Evolutionary conservation across 352 stramenopile species (phyloP), one percentile per base, ranked within the genome.

Genomic region (Blastocystis sp.): DNA sequence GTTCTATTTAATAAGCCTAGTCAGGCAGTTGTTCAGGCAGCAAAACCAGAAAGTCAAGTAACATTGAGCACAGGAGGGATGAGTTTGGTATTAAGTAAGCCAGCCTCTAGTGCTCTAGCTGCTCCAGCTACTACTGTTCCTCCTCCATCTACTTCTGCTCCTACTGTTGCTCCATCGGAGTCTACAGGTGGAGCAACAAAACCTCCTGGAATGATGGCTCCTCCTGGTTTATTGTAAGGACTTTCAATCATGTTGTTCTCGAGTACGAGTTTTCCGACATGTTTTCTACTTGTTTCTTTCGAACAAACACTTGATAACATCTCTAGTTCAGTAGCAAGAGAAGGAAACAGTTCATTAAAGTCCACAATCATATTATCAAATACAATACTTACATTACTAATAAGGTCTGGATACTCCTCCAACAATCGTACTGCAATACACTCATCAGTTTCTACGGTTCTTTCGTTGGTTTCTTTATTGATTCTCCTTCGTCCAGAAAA

Each of bases 291-390:
- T 81, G 66, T 78, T 78, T 78, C 37, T 78, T 78, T 56, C 17
- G 56, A 78, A 78, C 66, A 78, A 78, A 48, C 27, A 33, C 22
- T 37, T 33, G 3, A 64, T 11, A 62, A 13, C 48, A 56, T 44
- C 40, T 70, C 60, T 19, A 35, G 17, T 37, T 70, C 24, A n/a
- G 6, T 15, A n/a, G 24, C 22, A 11, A 81, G 17, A 6, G 70
- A 60, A 7, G 70, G 70, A 64, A 62, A 81, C 19, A 81, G 15
- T 9, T 30, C 33, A 40, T n/a, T 56, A 60, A 81, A 81, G 24
- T 81, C 70, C 5, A 81, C 53, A 22, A 81, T 51, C 70, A 81
- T 81, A 17, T 64, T 64, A 24, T 81, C 70, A 54, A 81, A 81
- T 7, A 27, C 70, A 37, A 81, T 81, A 24, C 35, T 59, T 17